phyloP scores from a whole-genome alignment of 352 stramenopile species.

The Pythium chondricola region DNA sequence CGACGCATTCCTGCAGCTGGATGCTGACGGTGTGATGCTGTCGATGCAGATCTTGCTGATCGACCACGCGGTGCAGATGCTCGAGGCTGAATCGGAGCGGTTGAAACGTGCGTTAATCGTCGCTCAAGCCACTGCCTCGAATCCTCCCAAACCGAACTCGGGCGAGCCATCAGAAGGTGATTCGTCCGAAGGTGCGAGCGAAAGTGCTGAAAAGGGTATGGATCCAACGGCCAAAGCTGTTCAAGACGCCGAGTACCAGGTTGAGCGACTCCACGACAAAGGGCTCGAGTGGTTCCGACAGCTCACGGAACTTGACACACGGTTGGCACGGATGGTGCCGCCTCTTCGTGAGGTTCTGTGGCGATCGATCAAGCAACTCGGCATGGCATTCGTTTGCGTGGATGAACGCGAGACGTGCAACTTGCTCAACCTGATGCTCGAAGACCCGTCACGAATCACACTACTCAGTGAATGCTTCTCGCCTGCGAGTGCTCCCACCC shows the following conservation, averaged over 20 bases:
- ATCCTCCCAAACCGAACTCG: not conserved
- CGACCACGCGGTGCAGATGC: slow-evolving; percentile 59
- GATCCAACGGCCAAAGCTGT: not conserved
- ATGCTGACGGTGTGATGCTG: slow-evolving; percentile 62
- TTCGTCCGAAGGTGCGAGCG: not conserved
- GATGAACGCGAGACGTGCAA: slow-evolving; percentile 79
- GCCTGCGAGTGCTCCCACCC: slow-evolving; percentile 53
- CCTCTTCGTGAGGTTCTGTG: slow-evolving; percentile 78
- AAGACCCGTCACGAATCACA: slow-evolving; percentile 75
- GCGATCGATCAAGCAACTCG: slow-evolving; percentile 78
- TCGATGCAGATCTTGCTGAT: slow-evolving; percentile 80
- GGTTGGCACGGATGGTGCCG: slow-evolving; percentile 73
- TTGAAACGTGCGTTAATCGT: slow-evolving; percentile 10
- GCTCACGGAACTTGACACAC: slow-evolving; percentile 75
- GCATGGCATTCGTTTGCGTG: slow-evolving; percentile 70
- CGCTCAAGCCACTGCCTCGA: slow-evolving; percentile 4
- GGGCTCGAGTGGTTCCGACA: slow-evolving; percentile 80
- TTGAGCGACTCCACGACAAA: slow-evolving; percentile 54
- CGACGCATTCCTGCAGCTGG: slow-evolving; percentile 58
- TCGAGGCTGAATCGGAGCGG: slow-evolving; percentile 52
- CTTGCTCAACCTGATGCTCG: slow-evolving; percentile 77
- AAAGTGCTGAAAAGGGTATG: not conserved
- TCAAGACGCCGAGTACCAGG: slow-evolving; percentile 17
- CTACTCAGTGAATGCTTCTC: slow-evolving; percentile 81
- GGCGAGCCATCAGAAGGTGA: not conserved